Evolutionary conservation across 1,284 basidiomycete genomes (phyloP), one percentile per base, ranked within the genome.

Genomic region (Ustilago tritici): DNA sequence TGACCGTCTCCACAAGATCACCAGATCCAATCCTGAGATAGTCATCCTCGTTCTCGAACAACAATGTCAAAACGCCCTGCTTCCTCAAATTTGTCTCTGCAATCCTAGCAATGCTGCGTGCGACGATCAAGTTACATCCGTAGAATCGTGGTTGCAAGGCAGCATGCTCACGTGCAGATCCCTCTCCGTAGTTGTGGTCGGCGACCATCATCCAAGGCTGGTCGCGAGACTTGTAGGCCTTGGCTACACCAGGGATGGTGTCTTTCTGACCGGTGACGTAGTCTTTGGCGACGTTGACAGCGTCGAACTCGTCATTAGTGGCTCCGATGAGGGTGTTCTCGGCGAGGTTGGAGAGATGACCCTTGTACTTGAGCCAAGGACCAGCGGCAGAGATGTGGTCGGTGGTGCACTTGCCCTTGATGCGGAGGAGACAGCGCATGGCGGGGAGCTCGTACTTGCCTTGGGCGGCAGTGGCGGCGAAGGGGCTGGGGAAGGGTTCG

Each of bases 371-470:
- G 78, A 99, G 88, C 97, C 97, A 99, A 1, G 84, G 84, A n/a
- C 84, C 84, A 10, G 84, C 84, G 47, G 84, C 84, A 28, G 73
- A 78, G 61, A 85, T 85, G 81, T 84, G 83, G 70, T 99, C 97
- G 34, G 97, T 99, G 17, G 96, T 99, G 87, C 96, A 99, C 88
- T 99, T 99, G 55, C 97, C 97, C 78, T 93, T 89, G 17, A 99
- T 93, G 32, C 95, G 89, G 90, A 99, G 91, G 61, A 99, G 87
- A 67, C 96, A 94, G 81, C 84, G 75, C 61, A 88, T 72, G 40
- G 82, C 75, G 23, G 94, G 92, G 14, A 99, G 89, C 88, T 99
- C 97, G 61, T 92, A 87, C 53, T 87, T 87, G 65, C 87, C 81
- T 32, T 88, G 87, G 19, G 72, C 70, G 11, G 74, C 71, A n/a